Conservation (phyloP, 1,139 yeast species). For the Hemisphaericaspora xylofermentans region DNA sequence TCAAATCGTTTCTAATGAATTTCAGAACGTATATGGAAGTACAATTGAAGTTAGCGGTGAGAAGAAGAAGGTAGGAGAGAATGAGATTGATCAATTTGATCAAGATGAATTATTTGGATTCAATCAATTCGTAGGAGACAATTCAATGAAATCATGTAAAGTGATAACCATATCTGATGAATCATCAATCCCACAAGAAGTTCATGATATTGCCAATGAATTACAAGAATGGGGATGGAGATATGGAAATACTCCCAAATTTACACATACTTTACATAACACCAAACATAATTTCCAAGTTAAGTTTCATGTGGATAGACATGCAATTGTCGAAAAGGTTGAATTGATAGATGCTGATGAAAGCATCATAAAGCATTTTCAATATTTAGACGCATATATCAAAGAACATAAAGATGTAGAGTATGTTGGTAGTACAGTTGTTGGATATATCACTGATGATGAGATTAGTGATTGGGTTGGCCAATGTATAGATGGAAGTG, state of each 20-base stretch:
- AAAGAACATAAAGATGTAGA: slow-evolving; percentile 22
- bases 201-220: slow-evolving; percentile 41
- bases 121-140: slow-evolving; percentile 29
- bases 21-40: slow-evolving; percentile 35
- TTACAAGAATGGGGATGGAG: slow-evolving; percentile 68
- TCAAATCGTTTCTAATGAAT: slow-evolving; percentile 45
- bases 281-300: slow-evolving; percentile 31
- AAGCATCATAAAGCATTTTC: slow-evolving; percentile 26
- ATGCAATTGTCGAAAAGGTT: slow-evolving; percentile 27
- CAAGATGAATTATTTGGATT: slow-evolving; percentile 38
- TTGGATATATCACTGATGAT: slow-evolving; percentile 48
- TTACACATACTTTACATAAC: slow-evolving; percentile 45
- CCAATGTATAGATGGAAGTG: slow-evolving; percentile 45
- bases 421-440: slow-evolving; percentile 44
- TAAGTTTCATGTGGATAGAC: slow-evolving; percentile 43
- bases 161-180: slow-evolving; percentile 24
- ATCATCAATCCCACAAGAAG: slow-evolving; percentile 45
- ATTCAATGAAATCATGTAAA: slow-evolving; percentile 14
- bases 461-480: slow-evolving; percentile 50
- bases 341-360: slow-evolving; percentile 14
- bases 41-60: slow-evolving; percentile 9
- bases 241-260: slow-evolving; percentile 70
- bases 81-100: slow-evolving; percentile 21
- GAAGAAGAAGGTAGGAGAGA: slow-evolving; percentile 12
- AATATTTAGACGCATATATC: slow-evolving; percentile 28